phyloP scores from a whole-genome alignment of 495 filamentous ascomycete species.

The Glarea lozoyensis region DNA sequence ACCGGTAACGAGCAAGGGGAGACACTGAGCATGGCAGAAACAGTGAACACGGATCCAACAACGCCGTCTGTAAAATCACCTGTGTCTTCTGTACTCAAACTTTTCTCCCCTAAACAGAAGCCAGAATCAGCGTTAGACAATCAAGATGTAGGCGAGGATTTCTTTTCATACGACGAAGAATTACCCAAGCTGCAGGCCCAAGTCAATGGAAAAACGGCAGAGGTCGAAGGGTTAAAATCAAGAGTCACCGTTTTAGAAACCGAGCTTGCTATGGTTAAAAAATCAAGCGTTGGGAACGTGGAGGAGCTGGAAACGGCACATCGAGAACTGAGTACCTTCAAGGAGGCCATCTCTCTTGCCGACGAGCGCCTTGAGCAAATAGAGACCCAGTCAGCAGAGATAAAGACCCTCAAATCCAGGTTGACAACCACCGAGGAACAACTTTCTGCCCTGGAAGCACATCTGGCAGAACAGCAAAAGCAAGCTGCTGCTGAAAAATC shows the following conservation, averaged over 20 bases:
- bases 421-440: constrained; percentile 34
- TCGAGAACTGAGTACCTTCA: constrained; percentile 43
- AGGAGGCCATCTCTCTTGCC: constrained; percentile 37
- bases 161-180: constrained; percentile 83
- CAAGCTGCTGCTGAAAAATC: constrained; percentile 9
- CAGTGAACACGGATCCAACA: constrained; percentile 16
- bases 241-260: constrained; percentile 38
- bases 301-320: constrained; percentile 41
- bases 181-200: constrained; percentile 56
- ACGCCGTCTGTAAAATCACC: constrained; percentile 26
- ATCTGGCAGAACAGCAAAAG: constrained; percentile 14
- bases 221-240: constrained; percentile 55
- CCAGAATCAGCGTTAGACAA: constrained; percentile 26
- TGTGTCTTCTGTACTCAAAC: constrained; percentile 26
- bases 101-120: constrained; percentile 41
- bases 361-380: constrained; percentile 10
- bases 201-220: constrained; percentile 51
- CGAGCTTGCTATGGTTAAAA: constrained; percentile 29
- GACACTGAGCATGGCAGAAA: constrained; percentile 25
- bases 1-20: constrained; percentile 8
- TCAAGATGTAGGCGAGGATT: constrained; percentile 54
- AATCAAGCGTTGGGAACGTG: constrained; percentile 27
- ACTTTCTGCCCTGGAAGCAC: constrained; percentile 22
- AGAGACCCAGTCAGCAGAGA: constrained; percentile 15
- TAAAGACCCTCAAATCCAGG: constrained; percentile 28